phyloP scores from a whole-genome alignment of 257 asterid genomes.

The Solanum clarkiae region DNA sequence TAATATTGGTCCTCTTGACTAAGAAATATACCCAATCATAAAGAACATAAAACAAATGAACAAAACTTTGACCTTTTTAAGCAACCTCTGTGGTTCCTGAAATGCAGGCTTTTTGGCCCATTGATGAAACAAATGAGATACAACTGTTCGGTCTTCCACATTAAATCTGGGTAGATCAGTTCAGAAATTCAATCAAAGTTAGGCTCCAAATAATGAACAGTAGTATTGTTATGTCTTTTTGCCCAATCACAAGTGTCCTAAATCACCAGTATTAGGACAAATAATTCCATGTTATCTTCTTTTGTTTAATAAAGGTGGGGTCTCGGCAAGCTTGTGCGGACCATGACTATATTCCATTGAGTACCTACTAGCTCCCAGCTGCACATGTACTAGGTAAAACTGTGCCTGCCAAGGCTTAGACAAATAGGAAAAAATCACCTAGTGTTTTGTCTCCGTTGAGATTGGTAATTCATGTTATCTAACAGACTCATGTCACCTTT shows the following conservation, averaged over 20 bases:
- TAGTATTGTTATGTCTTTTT: not conserved
- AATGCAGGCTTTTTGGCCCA: slow-evolving; percentile 98
- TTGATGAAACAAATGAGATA: slow-evolving; percentile 82
- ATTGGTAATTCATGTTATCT: not conserved
- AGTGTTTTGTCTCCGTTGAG: not conserved
- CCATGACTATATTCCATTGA: not conserved
- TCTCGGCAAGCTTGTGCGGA: not conserved
- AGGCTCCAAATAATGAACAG: not conserved
- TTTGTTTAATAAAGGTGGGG: not conserved
- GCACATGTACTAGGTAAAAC: not conserved
- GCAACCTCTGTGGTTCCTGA: slow-evolving; percentile 84
- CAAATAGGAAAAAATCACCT: not conserved
- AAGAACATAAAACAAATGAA: not conserved
- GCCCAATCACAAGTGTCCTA: not conserved
- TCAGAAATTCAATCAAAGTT: not conserved
- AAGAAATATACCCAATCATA: not conserved
- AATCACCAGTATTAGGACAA: not conserved
- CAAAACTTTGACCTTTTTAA: slow-evolving; percentile 50
- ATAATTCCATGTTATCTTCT: not conserved
- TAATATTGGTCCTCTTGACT: not conserved
- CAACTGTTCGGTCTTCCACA: slow-evolving; percentile 56
- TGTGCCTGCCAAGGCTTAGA: not conserved
- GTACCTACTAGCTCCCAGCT: not conserved
- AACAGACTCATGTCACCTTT: not conserved
- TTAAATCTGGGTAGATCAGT: slow-evolving; percentile 37